Evolutionary conservation across 164 flowering plant species (phyloP), one percentile per base, ranked within the genome.

Genomic region (Stephania japonica): DNA sequence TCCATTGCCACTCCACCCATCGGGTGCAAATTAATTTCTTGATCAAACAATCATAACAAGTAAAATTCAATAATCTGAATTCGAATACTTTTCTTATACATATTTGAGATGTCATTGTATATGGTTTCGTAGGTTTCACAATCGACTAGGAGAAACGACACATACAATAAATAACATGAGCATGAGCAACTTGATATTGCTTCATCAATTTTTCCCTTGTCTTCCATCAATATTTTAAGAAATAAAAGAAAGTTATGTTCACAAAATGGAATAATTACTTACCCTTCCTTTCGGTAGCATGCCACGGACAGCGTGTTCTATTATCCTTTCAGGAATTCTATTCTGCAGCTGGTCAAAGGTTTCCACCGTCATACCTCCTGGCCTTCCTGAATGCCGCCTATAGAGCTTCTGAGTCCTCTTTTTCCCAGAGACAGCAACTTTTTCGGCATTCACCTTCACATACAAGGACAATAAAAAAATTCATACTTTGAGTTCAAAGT

Each of bases 241-340:
- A 24, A 44, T 21, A 9, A 6, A 23, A 8, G n/a, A 44, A 69
- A 47, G 59, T 25, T 25, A 43, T 47, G 18, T 13, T 8, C 47
- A 47, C 10, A 61, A 12, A 13, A 47, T 47, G 23, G 25, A 19
- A 16, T 9, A 18, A 73, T 32, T 32, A 80, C 99, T 88, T 75
- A 96, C 99, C 83, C 97, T 79, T 16, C 97, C 97, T 77, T 93
- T 93, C 5, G 99, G 99, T 80, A 96, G 99, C 99, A 93, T 96
- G 26, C 99, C 99, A 65, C 97, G 95, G 19, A 96, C 99, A 62
- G 98, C 99, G 87, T 93, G 98, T 76, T 96, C 98, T 74, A 96
- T 74, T 65, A 96, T 96, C 83, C 99, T 88, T 80, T 96, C 99
- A 2, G 99, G 99, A 78, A 96, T 92, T 84, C 99, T 88, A 74